phyloP scores from a whole-genome alignment of 352 stramenopile genomes.

The Phytophthora sp. region DNA sequence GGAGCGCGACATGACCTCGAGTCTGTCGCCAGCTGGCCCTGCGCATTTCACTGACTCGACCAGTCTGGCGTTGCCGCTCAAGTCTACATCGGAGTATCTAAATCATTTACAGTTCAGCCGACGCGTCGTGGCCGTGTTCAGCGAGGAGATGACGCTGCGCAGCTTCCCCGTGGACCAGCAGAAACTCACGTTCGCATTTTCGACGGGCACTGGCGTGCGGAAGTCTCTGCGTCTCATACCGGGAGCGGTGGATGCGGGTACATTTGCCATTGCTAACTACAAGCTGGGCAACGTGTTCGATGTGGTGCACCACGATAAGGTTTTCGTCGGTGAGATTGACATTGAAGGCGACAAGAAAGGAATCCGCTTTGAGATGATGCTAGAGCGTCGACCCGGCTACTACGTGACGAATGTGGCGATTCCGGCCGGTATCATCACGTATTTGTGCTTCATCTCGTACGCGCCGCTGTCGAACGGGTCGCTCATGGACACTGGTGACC shows the following conservation, averaged over 20 bases:
- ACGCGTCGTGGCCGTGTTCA: constrained; percentile 53
- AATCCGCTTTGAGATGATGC: constrained; percentile 65
- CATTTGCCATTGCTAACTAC: constrained; percentile 56
- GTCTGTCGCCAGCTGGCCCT: constrained; percentile 32
- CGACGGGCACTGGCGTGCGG: constrained; percentile 39
- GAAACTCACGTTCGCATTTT: constrained; percentile 60
- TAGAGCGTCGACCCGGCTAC: constrained; percentile 55
- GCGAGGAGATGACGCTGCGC: constrained; percentile 60
- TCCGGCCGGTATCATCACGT: constrained; percentile 54
- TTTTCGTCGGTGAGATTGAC: constrained; percentile 52
- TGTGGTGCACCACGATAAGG: constrained; percentile 57
- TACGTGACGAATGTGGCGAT: constrained; percentile 66
- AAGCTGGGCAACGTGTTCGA: constrained; percentile 63
- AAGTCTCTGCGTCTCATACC: constrained; percentile 45
- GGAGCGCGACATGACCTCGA: constrained; percentile 41
- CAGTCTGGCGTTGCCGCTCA: constrained; percentile 21
- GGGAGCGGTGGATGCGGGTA: constrained; percentile 43
- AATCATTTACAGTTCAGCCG: constrained; percentile 51
- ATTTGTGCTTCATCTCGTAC: constrained; percentile 63
- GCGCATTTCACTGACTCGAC: constrained; percentile 41
- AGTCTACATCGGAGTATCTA: constrained; percentile 27
- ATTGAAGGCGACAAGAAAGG: constrained; percentile 43
- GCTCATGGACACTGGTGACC: constrained; percentile 55
- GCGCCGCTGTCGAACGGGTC: constrained; percentile 38
- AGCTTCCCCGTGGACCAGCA: constrained; percentile 70